Conservation (phyloP, 2,329 filamentous ascomycete species). For the Xylaria multiplex region DNA sequence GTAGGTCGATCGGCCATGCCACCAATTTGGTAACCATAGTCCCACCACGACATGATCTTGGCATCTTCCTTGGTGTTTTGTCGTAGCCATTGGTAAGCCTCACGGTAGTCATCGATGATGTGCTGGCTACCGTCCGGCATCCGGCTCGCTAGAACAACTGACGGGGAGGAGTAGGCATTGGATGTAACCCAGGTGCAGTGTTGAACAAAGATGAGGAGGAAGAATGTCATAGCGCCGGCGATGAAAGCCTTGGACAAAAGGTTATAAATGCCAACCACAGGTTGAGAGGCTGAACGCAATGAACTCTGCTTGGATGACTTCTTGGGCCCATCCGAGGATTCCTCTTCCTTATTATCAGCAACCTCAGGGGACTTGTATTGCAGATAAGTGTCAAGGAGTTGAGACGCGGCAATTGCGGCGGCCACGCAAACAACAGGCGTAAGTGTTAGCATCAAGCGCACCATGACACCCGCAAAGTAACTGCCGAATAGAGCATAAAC, state of each 20-base stretch:
- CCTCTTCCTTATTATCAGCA: conserved; percentile 56
- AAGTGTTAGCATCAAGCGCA: conserved; percentile 96
- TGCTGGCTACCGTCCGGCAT: conserved; percentile 95
- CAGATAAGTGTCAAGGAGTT: conserved; percentile 88
- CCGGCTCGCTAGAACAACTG: conserved; percentile 91
- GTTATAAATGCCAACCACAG: conserved; percentile 85
- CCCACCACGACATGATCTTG: conserved; percentile 99
- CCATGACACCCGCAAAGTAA: conserved; percentile 99
- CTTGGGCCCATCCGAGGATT: conserved; percentile 64
- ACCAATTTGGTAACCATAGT: conserved; percentile 99
- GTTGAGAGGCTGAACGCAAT: conserved; percentile 76
- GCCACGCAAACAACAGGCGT: conserved; percentile 97
- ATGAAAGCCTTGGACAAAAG: conserved; percentile 82
- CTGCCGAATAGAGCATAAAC: conserved; percentile 97
- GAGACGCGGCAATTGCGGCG: conserved; percentile 86
- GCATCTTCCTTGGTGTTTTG: conserved; percentile 95
- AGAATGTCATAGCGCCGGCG: conserved; percentile 76
- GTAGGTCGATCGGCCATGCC: conserved; percentile 98
- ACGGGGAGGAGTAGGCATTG: conserved; percentile 98
- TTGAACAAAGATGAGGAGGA: conserved; percentile 91
- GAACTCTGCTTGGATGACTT: conserved; percentile 63
- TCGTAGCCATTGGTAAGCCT: conserved; percentile 99
- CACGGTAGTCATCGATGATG: conserved; percentile 99
- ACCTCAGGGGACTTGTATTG: conserved; percentile 70
- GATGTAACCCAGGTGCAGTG: conserved; percentile 99